Percentiles rank a stretch among this genome's conserved stretches.
Evolutionary conservation across 768 basidiomycete species (phyloP).

Genomic region (Piloderma croceum): DNA sequence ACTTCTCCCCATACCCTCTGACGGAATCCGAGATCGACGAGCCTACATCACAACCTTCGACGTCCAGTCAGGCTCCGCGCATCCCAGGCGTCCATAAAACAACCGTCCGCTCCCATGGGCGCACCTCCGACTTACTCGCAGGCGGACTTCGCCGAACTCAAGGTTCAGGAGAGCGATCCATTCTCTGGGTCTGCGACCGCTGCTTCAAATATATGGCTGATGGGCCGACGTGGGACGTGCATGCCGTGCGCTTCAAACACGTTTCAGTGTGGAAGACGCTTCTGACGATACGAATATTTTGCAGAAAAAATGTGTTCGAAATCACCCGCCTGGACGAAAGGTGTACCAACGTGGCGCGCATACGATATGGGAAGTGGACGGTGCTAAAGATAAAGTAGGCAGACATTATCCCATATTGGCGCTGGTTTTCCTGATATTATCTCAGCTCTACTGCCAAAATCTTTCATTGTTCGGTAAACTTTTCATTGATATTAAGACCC

Average conservation of each 20-base stretch:
- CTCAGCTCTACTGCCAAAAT: slow-evolving; percentile 92
- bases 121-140: slow-evolving; percentile 68
- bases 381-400: slow-evolving; percentile 73
- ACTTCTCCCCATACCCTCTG: slow-evolving; percentile 89
- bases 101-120: slow-evolving; percentile 56
- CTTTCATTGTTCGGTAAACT: slow-evolving; percentile 93
- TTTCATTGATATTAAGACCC: slow-evolving; percentile 97
- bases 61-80: slow-evolving; percentile 26
- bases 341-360: slow-evolving; percentile 89
- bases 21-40: slow-evolving; percentile 63
- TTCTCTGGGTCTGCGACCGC: slow-evolving; percentile 80
- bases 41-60: slow-evolving; percentile 18
- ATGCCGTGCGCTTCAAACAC: slow-evolving; percentile 41
- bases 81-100: slow-evolving; percentile 47
- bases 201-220: slow-evolving; percentile 98
- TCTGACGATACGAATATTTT: not conserved
- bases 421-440: not conserved
- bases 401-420: not conserved
- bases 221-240: slow-evolving; percentile 58
- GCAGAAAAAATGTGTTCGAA: slow-evolving; percentile 62
- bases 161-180: slow-evolving; percentile 40
- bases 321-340: slow-evolving; percentile 79
- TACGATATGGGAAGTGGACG: slow-evolving; percentile 95
- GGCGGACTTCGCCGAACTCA: slow-evolving; percentile 52
- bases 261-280: slow-evolving; percentile 3